These are phyloP conservation scores for Verbena officinalis DNA, from an alignment of 257 asterid genomes.

Conservation along the genomic window DNA sequence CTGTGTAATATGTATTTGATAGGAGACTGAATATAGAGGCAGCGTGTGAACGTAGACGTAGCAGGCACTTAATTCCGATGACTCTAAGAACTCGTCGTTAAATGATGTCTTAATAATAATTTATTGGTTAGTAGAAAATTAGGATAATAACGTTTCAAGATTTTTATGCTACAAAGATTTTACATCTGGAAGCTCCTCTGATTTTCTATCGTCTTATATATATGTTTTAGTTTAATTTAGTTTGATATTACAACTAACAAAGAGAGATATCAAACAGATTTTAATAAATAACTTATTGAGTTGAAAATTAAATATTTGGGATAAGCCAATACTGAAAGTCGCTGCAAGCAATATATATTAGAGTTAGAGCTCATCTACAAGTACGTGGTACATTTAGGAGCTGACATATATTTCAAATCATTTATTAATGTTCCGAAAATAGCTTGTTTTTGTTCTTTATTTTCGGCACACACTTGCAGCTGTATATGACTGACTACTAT, in stretches of 20 bases:
- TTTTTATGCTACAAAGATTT: constrained; percentile 14
- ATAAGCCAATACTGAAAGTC: background rate
- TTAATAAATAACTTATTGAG: too few relatives aligned
- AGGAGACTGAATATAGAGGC: too few relatives aligned
- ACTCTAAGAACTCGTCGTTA: too few relatives aligned
- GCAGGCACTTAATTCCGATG: too few relatives aligned
- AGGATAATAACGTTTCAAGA: background rate
- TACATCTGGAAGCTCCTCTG: background rate
- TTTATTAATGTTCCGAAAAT: background rate
- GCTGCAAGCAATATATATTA: background rate
- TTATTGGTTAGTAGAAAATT: constrained; percentile 2
- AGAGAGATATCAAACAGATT: too few relatives aligned
- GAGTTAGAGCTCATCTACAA: too few relatives aligned
- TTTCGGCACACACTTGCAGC: constrained; percentile 20
- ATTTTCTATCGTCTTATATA: background rate
- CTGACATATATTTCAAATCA: background rate
- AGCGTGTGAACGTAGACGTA: too few relatives aligned
- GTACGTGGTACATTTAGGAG: background rate
- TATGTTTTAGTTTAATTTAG: background rate
- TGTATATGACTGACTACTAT: constrained; percentile 23
- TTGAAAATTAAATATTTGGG: too few relatives aligned
- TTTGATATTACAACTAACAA: too few relatives aligned
- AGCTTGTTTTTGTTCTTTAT: background rate
- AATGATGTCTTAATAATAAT: background rate
- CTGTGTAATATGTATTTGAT: too few relatives aligned